Conservation (phyloP, 164 flowering plant species). For the Amborella trichopoda region DNA sequence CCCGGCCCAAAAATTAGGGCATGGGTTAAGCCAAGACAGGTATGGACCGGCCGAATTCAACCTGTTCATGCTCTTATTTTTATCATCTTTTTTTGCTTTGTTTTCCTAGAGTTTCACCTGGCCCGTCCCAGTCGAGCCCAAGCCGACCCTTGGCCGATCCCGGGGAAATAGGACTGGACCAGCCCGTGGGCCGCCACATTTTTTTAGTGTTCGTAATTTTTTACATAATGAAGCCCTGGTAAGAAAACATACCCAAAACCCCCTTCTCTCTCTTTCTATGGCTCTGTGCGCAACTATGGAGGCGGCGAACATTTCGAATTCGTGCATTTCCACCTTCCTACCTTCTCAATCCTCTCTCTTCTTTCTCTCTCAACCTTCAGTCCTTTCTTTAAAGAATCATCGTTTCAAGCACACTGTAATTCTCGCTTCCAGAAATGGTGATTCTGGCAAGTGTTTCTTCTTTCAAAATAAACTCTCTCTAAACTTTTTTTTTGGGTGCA, state of each 20-base stretch:
- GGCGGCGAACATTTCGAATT: slow-evolving; percentile 18
- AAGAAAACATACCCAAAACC: background rate
- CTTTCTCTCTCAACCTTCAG: slow-evolving; percentile 7
- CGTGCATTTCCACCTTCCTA: slow-evolving; percentile 3
- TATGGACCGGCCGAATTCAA: too few relatives aligned
- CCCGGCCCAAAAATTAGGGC: too few relatives aligned
- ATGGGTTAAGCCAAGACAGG: too few relatives aligned
- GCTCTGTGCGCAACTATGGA: slow-evolving; percentile 15
- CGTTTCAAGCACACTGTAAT: slow-evolving; percentile 23
- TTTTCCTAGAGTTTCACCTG: too few relatives aligned
- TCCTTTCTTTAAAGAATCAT: slow-evolving; percentile 6
- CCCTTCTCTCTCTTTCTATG: background rate
- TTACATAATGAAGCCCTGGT: too few relatives aligned
- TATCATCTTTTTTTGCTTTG: too few relatives aligned
- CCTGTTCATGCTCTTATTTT: too few relatives aligned
- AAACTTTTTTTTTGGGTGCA: background rate
- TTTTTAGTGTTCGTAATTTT: too few relatives aligned
- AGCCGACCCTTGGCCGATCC: too few relatives aligned
- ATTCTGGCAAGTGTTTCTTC: slow-evolving; percentile 27
- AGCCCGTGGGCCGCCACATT: too few relatives aligned
- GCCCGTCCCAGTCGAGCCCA: too few relatives aligned
- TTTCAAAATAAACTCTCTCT: background rate
- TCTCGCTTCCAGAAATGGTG: slow-evolving; percentile 30
- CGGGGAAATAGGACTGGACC: too few relatives aligned
- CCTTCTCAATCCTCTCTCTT: slow-evolving; percentile 3